phyloP scores from a whole-genome alignment of 179 eudicot genomes.

The Spinacia oleracea region DNA sequence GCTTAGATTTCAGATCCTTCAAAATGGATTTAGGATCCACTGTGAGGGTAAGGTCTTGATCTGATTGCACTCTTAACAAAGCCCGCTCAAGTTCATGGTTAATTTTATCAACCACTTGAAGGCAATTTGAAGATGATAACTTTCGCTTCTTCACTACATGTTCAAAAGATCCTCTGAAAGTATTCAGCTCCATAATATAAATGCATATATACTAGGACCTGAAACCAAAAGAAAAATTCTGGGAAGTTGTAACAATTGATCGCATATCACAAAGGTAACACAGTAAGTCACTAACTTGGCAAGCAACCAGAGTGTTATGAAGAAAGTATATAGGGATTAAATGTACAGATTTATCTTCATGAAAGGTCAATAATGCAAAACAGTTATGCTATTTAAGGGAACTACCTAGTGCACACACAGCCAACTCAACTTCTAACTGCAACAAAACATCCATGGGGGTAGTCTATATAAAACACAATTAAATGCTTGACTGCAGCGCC shows the following conservation, averaged over 20 bases:
- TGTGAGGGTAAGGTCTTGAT: slow-evolving; percentile 23
- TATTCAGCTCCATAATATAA: slow-evolving; percentile 55
- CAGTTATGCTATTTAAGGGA: neutral
- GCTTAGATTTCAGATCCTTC: slow-evolving; percentile 49
- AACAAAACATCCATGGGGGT: neutral
- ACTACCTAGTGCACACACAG: neutral
- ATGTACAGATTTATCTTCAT: neutral
- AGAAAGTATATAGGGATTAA: too few species aligned
- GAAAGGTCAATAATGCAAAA: neutral
- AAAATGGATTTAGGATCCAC: slow-evolving; percentile 25
- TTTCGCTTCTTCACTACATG: slow-evolving; percentile 65
- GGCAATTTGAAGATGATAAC: slow-evolving; percentile 47
- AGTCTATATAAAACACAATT: neutral
- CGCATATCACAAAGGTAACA: too few species aligned
- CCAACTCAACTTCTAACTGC: neutral
- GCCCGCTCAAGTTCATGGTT: slow-evolving; percentile 49
- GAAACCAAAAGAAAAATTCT: slow-evolving; percentile 1
- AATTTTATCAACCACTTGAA: slow-evolving; percentile 50
- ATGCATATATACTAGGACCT: slow-evolving; percentile 6
- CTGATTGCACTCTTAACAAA: slow-evolving; percentile 24
- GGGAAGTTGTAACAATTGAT: neutral
- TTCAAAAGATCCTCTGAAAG: slow-evolving; percentile 58
- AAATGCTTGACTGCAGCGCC: neutral
- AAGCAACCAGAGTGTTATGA: too few species aligned
- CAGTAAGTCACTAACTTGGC: too few species aligned